These are phyloP conservation scores for Proliferodiscus dingleyae DNA, from an alignment of 2,329 filamentous ascomycete genomes.

Conservation along the genomic window DNA sequence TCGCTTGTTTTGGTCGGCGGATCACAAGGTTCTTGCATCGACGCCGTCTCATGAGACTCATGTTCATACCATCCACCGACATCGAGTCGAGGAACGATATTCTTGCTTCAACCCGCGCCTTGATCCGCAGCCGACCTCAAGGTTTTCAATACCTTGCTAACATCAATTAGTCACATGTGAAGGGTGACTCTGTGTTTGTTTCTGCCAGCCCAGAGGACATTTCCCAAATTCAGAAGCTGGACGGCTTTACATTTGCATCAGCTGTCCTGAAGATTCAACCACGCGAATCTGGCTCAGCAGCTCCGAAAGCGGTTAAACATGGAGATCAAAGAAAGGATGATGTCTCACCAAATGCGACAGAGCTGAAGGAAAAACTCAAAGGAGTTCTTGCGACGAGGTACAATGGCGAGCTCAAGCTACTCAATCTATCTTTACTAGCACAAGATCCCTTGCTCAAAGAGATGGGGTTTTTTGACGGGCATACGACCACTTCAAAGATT, in stretches of 20 bases:
- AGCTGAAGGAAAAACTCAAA: conserved; percentile 65
- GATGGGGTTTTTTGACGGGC: conserved; percentile 67
- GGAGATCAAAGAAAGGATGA: conserved; percentile 34
- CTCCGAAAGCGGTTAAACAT: conserved; percentile 24
- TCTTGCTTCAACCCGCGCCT: conserved; percentile 21
- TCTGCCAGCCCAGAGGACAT: conserved; percentile 61
- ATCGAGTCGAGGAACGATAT: conserved; percentile 26
- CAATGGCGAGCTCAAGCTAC: conserved; percentile 62
- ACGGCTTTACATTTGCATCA: conserved; percentile 65
- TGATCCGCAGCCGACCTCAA: conserved; percentile 33
- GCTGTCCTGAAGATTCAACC: conserved; percentile 51
- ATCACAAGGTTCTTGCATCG: conserved; percentile 30
- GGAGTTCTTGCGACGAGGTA: conserved; percentile 72
- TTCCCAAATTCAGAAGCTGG: conserved; percentile 60
- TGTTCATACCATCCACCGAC: conserved; percentile 35
- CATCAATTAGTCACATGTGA: conserved; percentile 61
- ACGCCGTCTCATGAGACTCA: conserved; percentile 37
- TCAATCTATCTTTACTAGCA: conserved; percentile 76
- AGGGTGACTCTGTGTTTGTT: conserved; percentile 66
- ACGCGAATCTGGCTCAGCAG: conserved; percentile 24
- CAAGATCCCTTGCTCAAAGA: conserved; percentile 65
- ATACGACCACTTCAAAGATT: conserved; percentile 61
- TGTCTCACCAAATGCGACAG: conserved; percentile 48
- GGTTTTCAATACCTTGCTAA: conserved; percentile 51
- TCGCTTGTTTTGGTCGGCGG: conserved; percentile 38